phyloP scores from a whole-genome alignment of 257 asterid species.

The Solanum habrochaites region DNA sequence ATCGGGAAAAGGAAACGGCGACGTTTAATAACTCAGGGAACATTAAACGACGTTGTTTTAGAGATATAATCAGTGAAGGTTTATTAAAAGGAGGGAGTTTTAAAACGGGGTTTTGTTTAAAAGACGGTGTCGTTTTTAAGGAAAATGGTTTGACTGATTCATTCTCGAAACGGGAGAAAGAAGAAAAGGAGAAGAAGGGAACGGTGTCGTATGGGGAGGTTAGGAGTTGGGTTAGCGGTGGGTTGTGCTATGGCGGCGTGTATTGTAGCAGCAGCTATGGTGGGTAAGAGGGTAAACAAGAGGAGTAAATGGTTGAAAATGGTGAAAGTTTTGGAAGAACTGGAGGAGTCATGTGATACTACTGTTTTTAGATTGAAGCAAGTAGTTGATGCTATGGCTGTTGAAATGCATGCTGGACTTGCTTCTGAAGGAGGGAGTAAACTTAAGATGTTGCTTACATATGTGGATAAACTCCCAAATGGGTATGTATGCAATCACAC shows the following conservation, averaged over 20 bases:
- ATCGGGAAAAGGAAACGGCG: neutral
- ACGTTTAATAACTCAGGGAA: neutral
- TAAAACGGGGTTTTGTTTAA: neutral
- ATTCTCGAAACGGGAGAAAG: neutral
- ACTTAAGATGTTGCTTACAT: conserved; percentile 88
- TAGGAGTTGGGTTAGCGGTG: conserved; percentile 46
- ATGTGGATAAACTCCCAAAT: conserved; percentile 57
- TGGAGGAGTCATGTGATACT: conserved; percentile 33
- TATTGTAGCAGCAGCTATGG: conserved; percentile 57
- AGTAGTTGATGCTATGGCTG: conserved; percentile 90
- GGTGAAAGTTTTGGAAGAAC: neutral
- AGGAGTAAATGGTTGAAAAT: conserved; percentile 57
- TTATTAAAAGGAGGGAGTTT: conserved; percentile 5
- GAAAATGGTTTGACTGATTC: conserved; percentile 30
- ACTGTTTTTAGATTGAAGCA: conserved; percentile 61
- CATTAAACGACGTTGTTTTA: neutral
- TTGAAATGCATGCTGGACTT: conserved; percentile 95
- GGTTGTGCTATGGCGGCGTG: conserved; percentile 74
- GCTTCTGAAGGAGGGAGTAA: conserved; percentile 92
- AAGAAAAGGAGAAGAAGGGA: neutral
- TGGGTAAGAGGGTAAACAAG: conserved; percentile 43
- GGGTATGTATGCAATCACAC: conserved; percentile 34
- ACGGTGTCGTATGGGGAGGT: conserved; percentile 38
- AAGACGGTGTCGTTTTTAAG: neutral
- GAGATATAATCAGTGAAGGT: neutral